Evolutionary conservation across 2,329 filamentous ascomycete genomes (phyloP), one percentile per base, ranked within the genome.

Genomic region (Truncatella angustata): DNA sequence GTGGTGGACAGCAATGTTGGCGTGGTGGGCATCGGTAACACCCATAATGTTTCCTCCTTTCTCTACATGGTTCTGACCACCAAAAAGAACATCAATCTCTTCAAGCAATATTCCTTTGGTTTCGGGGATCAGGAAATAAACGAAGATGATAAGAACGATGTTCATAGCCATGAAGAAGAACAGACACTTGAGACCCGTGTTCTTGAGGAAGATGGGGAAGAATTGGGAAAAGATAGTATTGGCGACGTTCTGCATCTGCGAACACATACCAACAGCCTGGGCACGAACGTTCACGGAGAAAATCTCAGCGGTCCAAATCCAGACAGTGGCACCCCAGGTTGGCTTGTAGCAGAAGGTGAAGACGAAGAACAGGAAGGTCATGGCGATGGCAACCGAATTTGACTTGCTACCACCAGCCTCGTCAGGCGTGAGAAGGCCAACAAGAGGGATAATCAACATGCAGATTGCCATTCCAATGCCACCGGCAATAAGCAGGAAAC

Each of bases 251-350:
- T 83, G 80, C 56, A 74, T 80, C 62, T 83, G 76, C 34, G 73
- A 75, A 55, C 70, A 83, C 85, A 88, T 88, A 51, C 84, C 85
- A 12, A 88, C 83, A 32, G 85, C 85, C 65, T 88, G 85, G 4
- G 84, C 82, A 53, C 85, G 82, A n/a, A 88, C 81, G 66, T 88
- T 88, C 80, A 86, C 85, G 50, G 78, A 83, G 73, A 88, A 88
- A 54, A 88, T 74, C 59, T 88, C 85, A 2, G 82, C 77, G 0
- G 85, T 88, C 80, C 81, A 87, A 64, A 88, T 87, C 85, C 85
- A 88, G 16, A 83, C 81, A 4, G 84, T 87, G 2, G 84, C 84
- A 47, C 84, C 84, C 83, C 84, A 87, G 1, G 81, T 85, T 4
- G 85, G 84, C 64, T 88, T 88, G 70, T 88, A 84, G 70, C 84